Evolutionary conservation across 225 moss, liverwort and hornwort genomes (phyloP), one percentile per base, ranked within the genome.

Genomic region (Pleurozium schreberi): DNA sequence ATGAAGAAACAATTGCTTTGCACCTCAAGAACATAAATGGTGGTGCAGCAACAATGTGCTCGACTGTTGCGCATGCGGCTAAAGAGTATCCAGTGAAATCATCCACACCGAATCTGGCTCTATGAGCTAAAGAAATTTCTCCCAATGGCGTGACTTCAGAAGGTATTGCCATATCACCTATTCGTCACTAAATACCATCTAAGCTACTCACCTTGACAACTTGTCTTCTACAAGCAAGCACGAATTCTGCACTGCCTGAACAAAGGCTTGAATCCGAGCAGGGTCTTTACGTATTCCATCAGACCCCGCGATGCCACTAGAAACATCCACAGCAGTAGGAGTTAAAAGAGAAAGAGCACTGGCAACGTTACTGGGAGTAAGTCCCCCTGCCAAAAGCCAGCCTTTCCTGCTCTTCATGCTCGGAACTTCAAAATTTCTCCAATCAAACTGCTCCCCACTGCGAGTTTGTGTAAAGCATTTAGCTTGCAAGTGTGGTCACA

Each of bases 381-480:
- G 93, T 30, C 97, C 97, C 21, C 97, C 96, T 80, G 98, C 97
- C 73, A 98, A 88, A 85, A 98, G 91, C 98, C 97, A 98, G 31
- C 98, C 98, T 52, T 87, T 92, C 78, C 87, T 94, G 84, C 92
- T 92, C 81, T 92, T 71, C 89, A 96, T 90, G 67, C 88, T 84
- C 23, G 98, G 97, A 64, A 89, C 96, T 89, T 88, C 74, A 85
- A 98, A 96, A 50, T 91, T 95, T 58, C 89, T 81, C 96, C 97
- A 98, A 34, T 96, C 92, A 64, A 96, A 98, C 63, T 93, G 93
- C 88, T 93, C 92, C 69, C 98, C 98, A 92, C 97, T 97, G 96
- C 88, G 63, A 65, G 34, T 62, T 43, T 22, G 19, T 17, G 63
- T 34, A 33, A 14, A 80, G 38, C 36, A 61, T 76, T 30, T 55